Conservation (phyloP, 169 alveolate genomes). For the Cytauxzoon felis region DNA sequence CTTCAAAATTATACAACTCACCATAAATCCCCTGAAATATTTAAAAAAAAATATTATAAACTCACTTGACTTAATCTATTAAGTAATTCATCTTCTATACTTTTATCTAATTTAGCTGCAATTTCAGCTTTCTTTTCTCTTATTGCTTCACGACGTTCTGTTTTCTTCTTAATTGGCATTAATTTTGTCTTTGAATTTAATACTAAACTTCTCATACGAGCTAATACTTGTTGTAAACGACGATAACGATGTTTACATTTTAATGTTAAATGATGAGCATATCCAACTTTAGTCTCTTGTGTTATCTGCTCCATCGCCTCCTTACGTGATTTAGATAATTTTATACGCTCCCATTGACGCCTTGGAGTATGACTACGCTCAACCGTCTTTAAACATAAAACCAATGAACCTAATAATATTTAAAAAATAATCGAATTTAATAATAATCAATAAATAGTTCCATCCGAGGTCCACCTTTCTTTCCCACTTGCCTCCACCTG, state of each 20-base stretch:
- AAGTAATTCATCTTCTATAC: conserved; percentile 92
- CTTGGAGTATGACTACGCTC: conserved; percentile 98
- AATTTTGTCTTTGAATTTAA: conserved; percentile 56
- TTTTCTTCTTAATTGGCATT: conserved; percentile 94
- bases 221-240: conserved; percentile 91
- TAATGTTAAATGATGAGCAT: conserved; percentile 90
- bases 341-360: conserved; percentile 93
- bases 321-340: conserved; percentile 84
- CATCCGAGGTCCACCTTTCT: no score
- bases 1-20: conserved; percentile 53
- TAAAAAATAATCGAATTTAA: no score
- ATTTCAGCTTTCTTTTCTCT: conserved; percentile 93
- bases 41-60: conserved; percentile 73
- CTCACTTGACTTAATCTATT: conserved; percentile 86
- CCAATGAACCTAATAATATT: conserved; percentile 90
- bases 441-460: no score
- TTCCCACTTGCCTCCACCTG: no score
- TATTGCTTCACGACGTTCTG: conserved; percentile 95
- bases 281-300: conserved; percentile 86
- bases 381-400: conserved; percentile 93
- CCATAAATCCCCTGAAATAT: conserved; percentile 59
- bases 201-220: conserved; percentile 86
- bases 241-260: conserved; percentile 95
- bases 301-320: conserved; percentile 91
- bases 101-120: conserved; percentile 96